Percentiles rank a stretch among this genome's conserved stretches.
phyloP scores from a whole-genome alignment of 768 basidiomycete species.

The Boletellus sp. region DNA sequence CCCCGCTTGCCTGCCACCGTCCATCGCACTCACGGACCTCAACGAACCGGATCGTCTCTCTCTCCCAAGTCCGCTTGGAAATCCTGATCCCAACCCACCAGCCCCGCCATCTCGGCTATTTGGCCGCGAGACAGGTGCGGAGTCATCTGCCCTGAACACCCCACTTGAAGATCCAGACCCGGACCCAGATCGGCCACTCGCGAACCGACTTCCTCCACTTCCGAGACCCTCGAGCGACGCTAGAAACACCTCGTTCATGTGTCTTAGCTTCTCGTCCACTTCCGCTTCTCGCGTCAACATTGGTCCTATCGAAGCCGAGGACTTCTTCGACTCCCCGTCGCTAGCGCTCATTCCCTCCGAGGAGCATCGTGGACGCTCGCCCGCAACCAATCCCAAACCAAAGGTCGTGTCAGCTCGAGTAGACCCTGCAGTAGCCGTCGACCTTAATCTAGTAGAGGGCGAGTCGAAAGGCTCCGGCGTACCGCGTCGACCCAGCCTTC shows the following conservation, averaged over 20 bases:
- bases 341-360: conserved; percentile 19
- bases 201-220: conserved; percentile 30
- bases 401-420: background rate
- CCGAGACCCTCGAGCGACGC: conserved; percentile 61
- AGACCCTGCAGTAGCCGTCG: conserved; percentile 1
- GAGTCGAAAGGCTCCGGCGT: background rate
- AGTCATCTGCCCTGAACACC: conserved; percentile 6
- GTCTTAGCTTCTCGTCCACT: conserved; percentile 58
- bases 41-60: conserved; percentile 30
- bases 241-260: conserved; percentile 68
- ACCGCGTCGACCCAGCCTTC: conserved; percentile 1
- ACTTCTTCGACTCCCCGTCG: conserved; percentile 20
- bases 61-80: conserved; percentile 17
- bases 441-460: conserved; percentile 1
- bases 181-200: conserved; percentile 8
- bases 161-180: conserved; percentile 10
- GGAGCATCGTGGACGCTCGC: conserved; percentile 14
- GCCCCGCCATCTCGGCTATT: conserved; percentile 5
- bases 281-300: conserved; percentile 65
- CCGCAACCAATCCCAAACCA: conserved; percentile 18
- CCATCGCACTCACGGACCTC: conserved; percentile 28
- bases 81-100: conserved; percentile 7
- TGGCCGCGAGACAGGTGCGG: conserved; percentile 4
- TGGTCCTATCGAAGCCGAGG: conserved; percentile 36
- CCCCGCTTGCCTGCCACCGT: conserved; percentile 33